These are phyloP conservation scores for Cordyceps javanica DNA, from an alignment of 2,329 filamentous ascomycete genomes.

Conservation along the genomic window DNA sequence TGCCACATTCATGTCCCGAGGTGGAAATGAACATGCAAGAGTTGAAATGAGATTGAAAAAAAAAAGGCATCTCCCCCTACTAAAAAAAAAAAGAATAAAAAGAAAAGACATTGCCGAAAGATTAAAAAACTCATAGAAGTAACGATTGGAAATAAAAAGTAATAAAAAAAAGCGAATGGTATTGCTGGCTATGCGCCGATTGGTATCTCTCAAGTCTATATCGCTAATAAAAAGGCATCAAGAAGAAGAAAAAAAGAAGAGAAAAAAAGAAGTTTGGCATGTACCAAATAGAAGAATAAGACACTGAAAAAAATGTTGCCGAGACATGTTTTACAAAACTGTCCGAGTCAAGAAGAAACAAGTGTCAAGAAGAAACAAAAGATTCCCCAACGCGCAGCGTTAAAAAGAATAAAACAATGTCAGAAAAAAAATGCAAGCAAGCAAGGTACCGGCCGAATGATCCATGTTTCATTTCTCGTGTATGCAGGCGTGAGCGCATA, in stretches of 20 bases:
- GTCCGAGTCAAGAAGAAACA: not conserved
- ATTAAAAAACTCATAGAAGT: too few relatives aligned
- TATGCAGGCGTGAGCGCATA: not conserved
- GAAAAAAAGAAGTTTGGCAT: not conserved
- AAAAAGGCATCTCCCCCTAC: too few relatives aligned
- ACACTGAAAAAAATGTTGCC: not conserved
- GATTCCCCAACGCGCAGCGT: not conserved
- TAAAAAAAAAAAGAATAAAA: too few relatives aligned
- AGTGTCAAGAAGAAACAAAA: not conserved
- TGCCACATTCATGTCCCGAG: too few relatives aligned
- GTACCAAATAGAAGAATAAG: not conserved
- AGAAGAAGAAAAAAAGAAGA: not conserved
- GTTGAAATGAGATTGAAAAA: too few relatives aligned
- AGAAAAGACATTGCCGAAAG: too few relatives aligned
- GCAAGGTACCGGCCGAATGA: not conserved
- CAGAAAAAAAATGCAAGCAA: not conserved
- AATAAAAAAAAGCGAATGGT: constrained; percentile 7
- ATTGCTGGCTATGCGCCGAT: constrained; percentile 1
- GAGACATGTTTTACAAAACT: too few relatives aligned
- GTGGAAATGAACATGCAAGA: too few relatives aligned
- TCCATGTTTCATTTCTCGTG: constrained; percentile 3
- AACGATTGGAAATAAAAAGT: too few relatives aligned
- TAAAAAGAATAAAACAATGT: not conserved
- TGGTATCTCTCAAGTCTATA: constrained; percentile 13
- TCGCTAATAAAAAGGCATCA: constrained; percentile 1